These are phyloP conservation scores for Scutellaria baicalensis DNA, from an alignment of 257 asterid species.

Conservation along the genomic window DNA sequence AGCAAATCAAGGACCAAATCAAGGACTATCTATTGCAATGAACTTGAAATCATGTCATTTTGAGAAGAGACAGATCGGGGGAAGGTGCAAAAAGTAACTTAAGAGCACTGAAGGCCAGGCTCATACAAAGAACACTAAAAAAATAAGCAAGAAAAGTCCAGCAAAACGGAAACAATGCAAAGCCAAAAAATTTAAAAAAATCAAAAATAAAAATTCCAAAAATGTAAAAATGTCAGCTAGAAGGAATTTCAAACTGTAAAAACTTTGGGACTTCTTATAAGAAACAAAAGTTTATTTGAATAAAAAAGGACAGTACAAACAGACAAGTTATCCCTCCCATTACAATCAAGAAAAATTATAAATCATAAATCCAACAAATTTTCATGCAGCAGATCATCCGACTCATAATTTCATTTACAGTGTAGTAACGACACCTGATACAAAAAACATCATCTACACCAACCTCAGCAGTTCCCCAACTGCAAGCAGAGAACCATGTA, in stretches of 20 bases:
- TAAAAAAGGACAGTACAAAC: too few relatives aligned
- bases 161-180: not conserved
- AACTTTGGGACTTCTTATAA: not conserved
- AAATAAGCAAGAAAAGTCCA: not conserved
- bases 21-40: not conserved
- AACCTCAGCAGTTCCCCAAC: constrained; percentile 99
- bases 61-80: not conserved
- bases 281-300: too few relatives aligned
- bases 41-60: not conserved
- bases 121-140: not conserved
- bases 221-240: not conserved
- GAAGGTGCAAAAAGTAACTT: not conserved
- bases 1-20: not conserved
- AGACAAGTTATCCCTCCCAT: too few relatives aligned
- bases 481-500: constrained; percentile 98
- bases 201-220: not conserved
- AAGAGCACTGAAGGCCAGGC: constrained; percentile 5
- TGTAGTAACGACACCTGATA: too few relatives aligned
- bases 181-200: not conserved
- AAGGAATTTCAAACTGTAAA: not conserved
- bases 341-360: too few relatives aligned
- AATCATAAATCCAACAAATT: too few relatives aligned
- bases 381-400: too few relatives aligned
- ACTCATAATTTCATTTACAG: too few relatives aligned
- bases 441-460: constrained; percentile 22